phyloP scores from a whole-genome alignment of 306 rosid genomes.

The Erythrophleum fordii region DNA sequence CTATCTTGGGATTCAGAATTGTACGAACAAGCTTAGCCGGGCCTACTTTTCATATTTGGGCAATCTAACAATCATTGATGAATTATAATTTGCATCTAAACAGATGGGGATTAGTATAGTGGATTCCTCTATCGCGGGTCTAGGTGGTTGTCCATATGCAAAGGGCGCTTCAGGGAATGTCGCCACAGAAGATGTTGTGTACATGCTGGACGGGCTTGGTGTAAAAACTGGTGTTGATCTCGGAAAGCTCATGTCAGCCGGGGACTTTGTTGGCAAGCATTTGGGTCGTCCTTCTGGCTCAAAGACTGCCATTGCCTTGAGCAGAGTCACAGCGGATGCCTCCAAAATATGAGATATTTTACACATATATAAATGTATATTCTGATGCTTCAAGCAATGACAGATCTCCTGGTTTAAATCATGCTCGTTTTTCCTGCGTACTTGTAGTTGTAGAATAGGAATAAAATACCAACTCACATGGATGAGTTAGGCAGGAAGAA shows the following conservation, averaged over 20 bases:
- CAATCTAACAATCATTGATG: slow-evolving; percentile 7
- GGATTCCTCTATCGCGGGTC: slow-evolving; percentile 59
- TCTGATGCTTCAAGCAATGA: slow-evolving; percentile 25
- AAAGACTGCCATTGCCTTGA: slow-evolving; percentile 71
- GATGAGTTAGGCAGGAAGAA: not conserved
- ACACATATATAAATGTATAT: not conserved
- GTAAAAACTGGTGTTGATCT: slow-evolving; percentile 73
- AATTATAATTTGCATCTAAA: slow-evolving; percentile 11
- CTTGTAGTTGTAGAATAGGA: not conserved
- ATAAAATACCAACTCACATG: not conserved
- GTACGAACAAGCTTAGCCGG: slow-evolving; percentile 1
- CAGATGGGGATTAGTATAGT: slow-evolving; percentile 73
- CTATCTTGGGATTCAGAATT: not conserved
- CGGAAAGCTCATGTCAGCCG: slow-evolving; percentile 68
- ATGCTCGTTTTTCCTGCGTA: not conserved
- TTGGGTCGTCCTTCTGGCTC: slow-evolving; percentile 71
- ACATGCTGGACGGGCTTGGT: slow-evolving; percentile 83
- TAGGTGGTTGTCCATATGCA: slow-evolving; percentile 75
- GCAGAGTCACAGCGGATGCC: slow-evolving; percentile 52
- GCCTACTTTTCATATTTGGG: not conserved
- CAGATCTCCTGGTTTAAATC: slow-evolving; percentile 14
- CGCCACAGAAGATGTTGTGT: slow-evolving; percentile 92
- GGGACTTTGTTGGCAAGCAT: slow-evolving; percentile 79
- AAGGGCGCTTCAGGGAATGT: slow-evolving; percentile 75
- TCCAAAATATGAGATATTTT: slow-evolving; percentile 54